Evolutionary conservation across 1,284 basidiomycete species (phyloP).

Genomic region (Inonotus obliquus): DNA sequence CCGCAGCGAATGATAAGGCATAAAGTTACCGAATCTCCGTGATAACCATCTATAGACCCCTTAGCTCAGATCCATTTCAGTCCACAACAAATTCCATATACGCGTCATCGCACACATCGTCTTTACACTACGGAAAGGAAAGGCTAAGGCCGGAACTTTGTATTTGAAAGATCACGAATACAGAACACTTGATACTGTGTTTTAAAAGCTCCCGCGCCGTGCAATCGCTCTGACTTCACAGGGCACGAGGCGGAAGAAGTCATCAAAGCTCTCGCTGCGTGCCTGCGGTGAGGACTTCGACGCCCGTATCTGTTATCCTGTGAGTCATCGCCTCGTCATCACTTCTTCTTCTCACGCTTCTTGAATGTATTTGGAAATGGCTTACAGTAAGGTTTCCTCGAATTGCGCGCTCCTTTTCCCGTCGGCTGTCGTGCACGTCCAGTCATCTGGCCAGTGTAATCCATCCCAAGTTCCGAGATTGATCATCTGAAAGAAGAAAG

Average conservation of each 20-base stretch:
- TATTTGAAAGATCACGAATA: conserved; percentile 7
- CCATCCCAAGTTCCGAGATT: conserved; percentile 77
- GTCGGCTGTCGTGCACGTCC: conserved; percentile 91
- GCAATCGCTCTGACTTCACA: background rate
- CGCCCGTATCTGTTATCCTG: conserved; percentile 89
- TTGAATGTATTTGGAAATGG: conserved; percentile 23
- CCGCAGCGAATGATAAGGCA: conserved; percentile 15
- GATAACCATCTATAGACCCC: conserved; percentile 18
- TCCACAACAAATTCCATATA: conserved; percentile 5
- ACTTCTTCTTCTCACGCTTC: conserved; percentile 8
- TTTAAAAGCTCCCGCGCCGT: conserved; percentile 1
- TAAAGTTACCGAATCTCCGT: conserved; percentile 18
- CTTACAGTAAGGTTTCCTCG: conserved; percentile 88
- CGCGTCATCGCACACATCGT: conserved; percentile 16
- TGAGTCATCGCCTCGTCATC: conserved; percentile 20
- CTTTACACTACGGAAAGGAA: conserved; percentile 11
- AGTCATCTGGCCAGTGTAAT: conserved; percentile 85
- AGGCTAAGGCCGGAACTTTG: conserved; percentile 16
- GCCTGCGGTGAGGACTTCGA: conserved; percentile 81
- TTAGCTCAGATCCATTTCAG: conserved; percentile 4
- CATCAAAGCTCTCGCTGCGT: conserved; percentile 34
- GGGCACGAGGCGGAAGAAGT: conserved; percentile 7
- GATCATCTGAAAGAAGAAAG: conserved; percentile 65
- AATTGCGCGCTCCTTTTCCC: conserved; percentile 91
- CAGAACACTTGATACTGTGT: conserved; percentile 1